Evolutionary conservation across 2,329 filamentous ascomycete species (phyloP).

Genomic region (Elsinoe ampelina): DNA sequence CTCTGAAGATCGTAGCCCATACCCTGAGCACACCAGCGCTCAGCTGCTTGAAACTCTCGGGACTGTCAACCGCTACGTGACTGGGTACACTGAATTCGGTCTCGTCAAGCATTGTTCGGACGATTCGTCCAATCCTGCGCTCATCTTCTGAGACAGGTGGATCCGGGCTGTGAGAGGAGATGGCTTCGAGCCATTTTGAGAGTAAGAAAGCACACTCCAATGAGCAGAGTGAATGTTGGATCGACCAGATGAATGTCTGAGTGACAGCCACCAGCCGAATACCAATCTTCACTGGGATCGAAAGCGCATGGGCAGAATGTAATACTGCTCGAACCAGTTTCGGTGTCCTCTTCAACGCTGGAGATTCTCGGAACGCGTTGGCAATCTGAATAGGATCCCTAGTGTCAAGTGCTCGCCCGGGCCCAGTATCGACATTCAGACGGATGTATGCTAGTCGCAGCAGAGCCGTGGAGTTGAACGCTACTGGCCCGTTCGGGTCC

Average conservation of each 20-base stretch:
- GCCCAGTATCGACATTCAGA: slow-evolving; percentile 39
- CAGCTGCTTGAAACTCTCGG: slow-evolving; percentile 28
- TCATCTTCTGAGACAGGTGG: slow-evolving; percentile 32
- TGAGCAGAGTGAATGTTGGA: slow-evolving; percentile 46
- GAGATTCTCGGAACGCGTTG: slow-evolving; percentile 30
- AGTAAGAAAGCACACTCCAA: slow-evolving; percentile 48
- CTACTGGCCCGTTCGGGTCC: slow-evolving; percentile 29
- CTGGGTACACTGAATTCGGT: slow-evolving; percentile 28
- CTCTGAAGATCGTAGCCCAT: slow-evolving; percentile 35
- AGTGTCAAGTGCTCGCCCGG: slow-evolving; percentile 35
- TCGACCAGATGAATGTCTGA: slow-evolving; percentile 49
- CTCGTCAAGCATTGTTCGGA: slow-evolving; percentile 35
- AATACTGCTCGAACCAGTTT: slow-evolving; percentile 42
- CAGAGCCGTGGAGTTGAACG: slow-evolving; percentile 38
- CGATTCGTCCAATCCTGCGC: slow-evolving; percentile 28
- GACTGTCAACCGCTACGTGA: slow-evolving; percentile 17
- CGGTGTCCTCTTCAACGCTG: slow-evolving; percentile 39
- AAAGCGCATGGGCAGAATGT: slow-evolving; percentile 46
- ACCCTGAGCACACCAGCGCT: slow-evolving; percentile 34
- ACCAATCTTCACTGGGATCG: slow-evolving; percentile 47
- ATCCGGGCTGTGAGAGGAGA: slow-evolving; percentile 26
- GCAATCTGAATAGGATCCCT: slow-evolving; percentile 36
- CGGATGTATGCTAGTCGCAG: slow-evolving; percentile 40
- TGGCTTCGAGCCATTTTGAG: slow-evolving; percentile 42
- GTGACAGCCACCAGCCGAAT: slow-evolving; percentile 47